A percentile compares a stretch with the other conserved stretches of the same genome.
Conservation (phyloP, 495 filamentous ascomycete species). For the Penicillium tannophilum region DNA sequence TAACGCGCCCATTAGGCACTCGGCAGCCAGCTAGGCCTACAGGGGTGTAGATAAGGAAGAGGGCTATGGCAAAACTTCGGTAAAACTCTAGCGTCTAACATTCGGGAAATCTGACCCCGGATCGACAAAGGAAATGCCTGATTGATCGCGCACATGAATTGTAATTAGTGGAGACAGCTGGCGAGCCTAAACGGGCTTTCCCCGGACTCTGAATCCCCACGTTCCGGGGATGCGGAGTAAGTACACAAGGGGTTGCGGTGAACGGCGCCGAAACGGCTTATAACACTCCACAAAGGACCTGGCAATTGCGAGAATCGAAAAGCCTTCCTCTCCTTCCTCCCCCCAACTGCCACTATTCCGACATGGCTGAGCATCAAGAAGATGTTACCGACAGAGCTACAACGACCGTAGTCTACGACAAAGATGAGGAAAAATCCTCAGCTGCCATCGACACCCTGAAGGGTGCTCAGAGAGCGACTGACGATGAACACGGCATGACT, state of each 20-base stretch:
- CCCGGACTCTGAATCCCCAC: slow-evolving; percentile 7
- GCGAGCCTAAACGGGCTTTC: slow-evolving; percentile 4
- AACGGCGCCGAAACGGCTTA: not conserved
- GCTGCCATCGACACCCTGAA: slow-evolving; percentile 15
- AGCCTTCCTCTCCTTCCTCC: not conserved
- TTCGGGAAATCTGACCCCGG: slow-evolving; percentile 3
- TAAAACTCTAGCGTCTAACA: not conserved
- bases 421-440: slow-evolving; percentile 16
- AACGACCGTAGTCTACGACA: slow-evolving; percentile 13
- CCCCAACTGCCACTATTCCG: not conserved
- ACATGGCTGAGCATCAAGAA: slow-evolving; percentile 23
- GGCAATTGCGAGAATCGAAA: not conserved
- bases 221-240: slow-evolving; percentile 15
- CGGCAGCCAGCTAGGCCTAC: not conserved
- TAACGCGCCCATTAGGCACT: not conserved
- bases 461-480: slow-evolving; percentile 4
- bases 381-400: slow-evolving; percentile 16
- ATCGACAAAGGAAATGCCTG: slow-evolving; percentile 2
- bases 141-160: slow-evolving; percentile 4
- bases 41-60: not conserved
- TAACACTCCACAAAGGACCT: not conserved
- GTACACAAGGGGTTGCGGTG: not conserved
- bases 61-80: not conserved
- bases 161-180: not conserved
- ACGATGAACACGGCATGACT: slow-evolving; percentile 3